Conservation (phyloP, 2,329 filamentous ascomycete species). For the Camptophora hylomeconis region DNA sequence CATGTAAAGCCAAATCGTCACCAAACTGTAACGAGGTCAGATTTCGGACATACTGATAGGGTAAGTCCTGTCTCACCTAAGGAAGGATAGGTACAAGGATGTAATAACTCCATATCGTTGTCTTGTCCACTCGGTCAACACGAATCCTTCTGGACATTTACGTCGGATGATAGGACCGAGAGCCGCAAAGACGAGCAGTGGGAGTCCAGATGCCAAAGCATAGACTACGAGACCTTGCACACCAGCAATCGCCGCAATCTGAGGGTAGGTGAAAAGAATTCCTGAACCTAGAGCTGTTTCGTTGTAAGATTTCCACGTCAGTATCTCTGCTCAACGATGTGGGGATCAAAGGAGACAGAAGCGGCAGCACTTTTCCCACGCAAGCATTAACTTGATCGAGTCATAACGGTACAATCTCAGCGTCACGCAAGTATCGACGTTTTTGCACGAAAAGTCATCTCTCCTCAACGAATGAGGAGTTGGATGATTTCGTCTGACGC, state of each 20-base stretch:
- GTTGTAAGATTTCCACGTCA: conserved; percentile 25
- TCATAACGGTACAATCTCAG: conserved; percentile 93
- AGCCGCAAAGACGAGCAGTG: conserved; percentile 60
- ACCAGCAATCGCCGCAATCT: conserved; percentile 65
- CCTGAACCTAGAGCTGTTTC: conserved; percentile 63
- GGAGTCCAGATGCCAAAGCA: conserved; percentile 57
- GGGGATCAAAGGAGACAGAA: conserved; percentile 37
- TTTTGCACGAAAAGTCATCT: conserved; percentile 17
- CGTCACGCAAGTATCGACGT: conserved; percentile 39
- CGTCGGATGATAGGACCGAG: conserved; percentile 65
- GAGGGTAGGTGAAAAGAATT: conserved; percentile 70
- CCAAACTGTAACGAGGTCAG: conserved; percentile 32
- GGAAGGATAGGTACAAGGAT: conserved; percentile 60
- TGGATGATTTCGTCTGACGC: conserved; percentile 36
- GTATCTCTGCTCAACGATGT: conserved; percentile 11
- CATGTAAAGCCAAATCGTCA: conserved; percentile 80
- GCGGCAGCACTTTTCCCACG: conserved; percentile 96
- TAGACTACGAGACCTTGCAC: conserved; percentile 70
- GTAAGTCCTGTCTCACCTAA: conserved; percentile 39
- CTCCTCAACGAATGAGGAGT: conserved; percentile 26
- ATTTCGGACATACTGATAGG: neutral
- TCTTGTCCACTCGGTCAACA: conserved; percentile 72
- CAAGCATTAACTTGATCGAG: conserved; percentile 99
- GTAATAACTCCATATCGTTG: conserved; percentile 60
- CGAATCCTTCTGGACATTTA: conserved; percentile 72